These are phyloP conservation scores for Fraxinus albicans DNA, from an alignment of 305 asterid species.

Conservation along the genomic window DNA sequence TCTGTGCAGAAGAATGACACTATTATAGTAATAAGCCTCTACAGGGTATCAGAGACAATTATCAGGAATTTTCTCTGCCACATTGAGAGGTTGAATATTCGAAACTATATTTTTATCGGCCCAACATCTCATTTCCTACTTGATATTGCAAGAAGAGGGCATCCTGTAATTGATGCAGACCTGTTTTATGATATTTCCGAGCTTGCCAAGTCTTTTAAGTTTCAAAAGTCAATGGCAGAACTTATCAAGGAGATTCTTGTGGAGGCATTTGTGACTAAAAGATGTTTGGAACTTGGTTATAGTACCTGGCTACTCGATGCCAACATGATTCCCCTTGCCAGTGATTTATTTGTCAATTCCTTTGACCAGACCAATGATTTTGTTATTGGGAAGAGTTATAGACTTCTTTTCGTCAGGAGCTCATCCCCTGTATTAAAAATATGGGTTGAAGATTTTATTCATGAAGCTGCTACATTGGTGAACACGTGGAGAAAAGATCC, in stretches of 20 bases:
- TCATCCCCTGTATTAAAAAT: constrained; percentile 45
- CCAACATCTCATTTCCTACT: constrained; percentile 43
- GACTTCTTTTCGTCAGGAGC: constrained; percentile 47
- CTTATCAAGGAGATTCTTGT: constrained; percentile 47
- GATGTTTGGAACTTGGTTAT: constrained; percentile 60
- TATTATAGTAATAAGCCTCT: constrained; percentile 53
- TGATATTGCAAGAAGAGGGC: constrained; percentile 84
- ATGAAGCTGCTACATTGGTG: constrained; percentile 33
- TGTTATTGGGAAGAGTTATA: constrained; percentile 44
- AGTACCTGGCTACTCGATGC: constrained; percentile 55
- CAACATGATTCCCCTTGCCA: constrained; percentile 53
- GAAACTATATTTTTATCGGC: constrained; percentile 62
- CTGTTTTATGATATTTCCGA: constrained; percentile 36
- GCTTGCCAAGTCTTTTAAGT: constrained; percentile 36
- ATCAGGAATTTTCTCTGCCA: constrained; percentile 75
- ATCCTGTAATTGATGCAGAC: constrained; percentile 59
- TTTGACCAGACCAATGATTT: constrained; percentile 40
- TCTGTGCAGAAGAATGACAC: constrained; percentile 50
- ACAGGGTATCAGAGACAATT: constrained; percentile 45
- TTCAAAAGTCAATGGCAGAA: constrained; percentile 40
- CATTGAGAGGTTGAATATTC: constrained; percentile 58
- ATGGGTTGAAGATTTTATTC: constrained; percentile 47
- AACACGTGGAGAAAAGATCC: constrained; percentile 36
- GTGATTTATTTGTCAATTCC: constrained; percentile 42
- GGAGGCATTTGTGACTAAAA: constrained; percentile 46